Base-by-base conservation (phyloP, 1,139 yeast species). In the Scheffersomyces quercinus region DNA sequence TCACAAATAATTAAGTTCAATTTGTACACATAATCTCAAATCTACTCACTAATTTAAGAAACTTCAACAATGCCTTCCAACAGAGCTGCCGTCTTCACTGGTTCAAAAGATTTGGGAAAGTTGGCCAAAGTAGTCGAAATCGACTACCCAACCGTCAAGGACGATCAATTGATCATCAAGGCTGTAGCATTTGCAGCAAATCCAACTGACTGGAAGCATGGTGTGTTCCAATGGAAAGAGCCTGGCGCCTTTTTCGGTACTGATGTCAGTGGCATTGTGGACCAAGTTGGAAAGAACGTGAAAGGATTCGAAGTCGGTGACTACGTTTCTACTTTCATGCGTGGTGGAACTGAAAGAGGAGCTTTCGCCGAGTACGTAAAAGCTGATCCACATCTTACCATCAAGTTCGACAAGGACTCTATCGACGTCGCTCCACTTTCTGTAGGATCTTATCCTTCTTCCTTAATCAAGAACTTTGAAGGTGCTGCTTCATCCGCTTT, bases 171-270 rank as follows among this genome's bases (percentile, higher is more conserved):
- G 8, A 61, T 85, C 35, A 60, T 87, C 48, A 78, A 81, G 59
- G 70, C 82, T 6, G 65, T 66, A 35, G 85, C 91, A 2, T 75
- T 64, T 41, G 90, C 89, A 4, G 72, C 77, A 35, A 87, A 87
- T 57, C 95, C 95, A 37, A 81, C 88, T 11, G 95, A 87, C 59
- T 85, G 86, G 85, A 84, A 83, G 54, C 87, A 83, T 52, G 58
- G 75, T 35, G 69, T 55, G 4, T 59, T 44, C 40, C 56, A 66
- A 7, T 55, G 68, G 46, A 76, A 75, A 16, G 56, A 64, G 1
- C 66, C 71, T 35, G 87, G 83, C 20, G 59, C 73, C 31, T 71
- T 78, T 40, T 57, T 68, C 14, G 88, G 88, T 13, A 69, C 81
- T 39, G 88, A 83, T 53, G 77, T 73, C 29, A 65, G 85, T 38